Base-by-base conservation (phyloP, 257 asterid species). In the Orobanche coerulescens region DNA sequence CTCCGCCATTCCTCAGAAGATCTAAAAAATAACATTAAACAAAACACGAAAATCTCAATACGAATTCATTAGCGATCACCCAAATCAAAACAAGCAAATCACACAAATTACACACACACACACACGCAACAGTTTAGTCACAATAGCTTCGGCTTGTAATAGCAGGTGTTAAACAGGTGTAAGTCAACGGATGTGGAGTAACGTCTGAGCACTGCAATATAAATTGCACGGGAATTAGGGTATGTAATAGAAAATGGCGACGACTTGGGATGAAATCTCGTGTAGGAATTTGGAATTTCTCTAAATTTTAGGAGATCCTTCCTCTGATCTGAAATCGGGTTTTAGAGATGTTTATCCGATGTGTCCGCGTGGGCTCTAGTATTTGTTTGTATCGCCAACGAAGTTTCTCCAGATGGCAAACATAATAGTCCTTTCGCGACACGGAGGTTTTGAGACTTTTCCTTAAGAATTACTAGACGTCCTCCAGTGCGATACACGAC, bases 1-100 rank as follows among this genome's bases (percentile, higher is more conserved):
- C 33, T 82, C 90, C 47, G 78, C 79, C 94, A 82, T 82, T 64
- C 40, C 33, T 36, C 54, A 54, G 11, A 20, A 60, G 66, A 58
- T 65, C 68, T 58, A 53, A 51, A 33, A 36, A 11, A 28, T 33
- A 18, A 3, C n/a, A n/a, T n/a, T 15, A 39, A 19, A 47, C 55
- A 0, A 33, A 15, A 54, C 40, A 24, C 7, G 4, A 58, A 55
- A 33, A 39, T 30, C 33, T 12, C 46, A 60, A 16, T 24, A 6
- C 18, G 5, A 25, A 15, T 55, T 30, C 63, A 39, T 16, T 39
- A 8, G 43, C 10, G 15, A 31, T 26, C 33, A 42, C 18, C 16
- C 14, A 46, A 57, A 44, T 22, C 13, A 12, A 23, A 57, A 46
- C n/a, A 25, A 24, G 56, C 16, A 62, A 30, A 62, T 54, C 65